Percentiles rank a stretch among this genome's conserved stretches.
phyloP scores from a whole-genome alignment of 768 basidiomycete genomes.

The Leccinum barrowsii region DNA sequence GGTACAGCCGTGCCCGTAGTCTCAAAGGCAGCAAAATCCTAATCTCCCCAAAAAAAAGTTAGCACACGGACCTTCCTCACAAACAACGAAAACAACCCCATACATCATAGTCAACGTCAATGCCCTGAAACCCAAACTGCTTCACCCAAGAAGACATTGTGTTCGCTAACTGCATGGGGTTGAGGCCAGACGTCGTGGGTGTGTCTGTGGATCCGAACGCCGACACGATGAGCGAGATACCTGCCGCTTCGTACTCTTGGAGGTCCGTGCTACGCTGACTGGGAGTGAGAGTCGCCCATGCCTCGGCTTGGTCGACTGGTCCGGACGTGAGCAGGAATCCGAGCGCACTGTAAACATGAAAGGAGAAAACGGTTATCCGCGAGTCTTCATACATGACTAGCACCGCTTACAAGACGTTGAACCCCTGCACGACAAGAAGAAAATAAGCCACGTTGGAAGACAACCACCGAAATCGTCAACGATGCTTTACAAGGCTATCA shows the following conservation, averaged over 20 bases:
- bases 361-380: neutral
- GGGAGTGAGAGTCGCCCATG: conserved; percentile 36
- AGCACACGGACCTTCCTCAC: neutral
- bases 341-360: neutral
- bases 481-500: no score
- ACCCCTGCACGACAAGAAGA: conserved; percentile 15
- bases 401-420: conserved; percentile 27
- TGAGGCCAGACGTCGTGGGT: conserved; percentile 33
- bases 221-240: conserved; percentile 54
- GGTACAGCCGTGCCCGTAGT: conserved; percentile 28
- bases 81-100: neutral
- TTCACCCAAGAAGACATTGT: conserved; percentile 43
- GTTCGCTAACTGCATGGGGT: conserved; percentile 16
- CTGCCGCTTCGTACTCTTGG: conserved; percentile 46
- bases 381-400: neutral
- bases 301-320: neutral
- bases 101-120: conserved; percentile 50
- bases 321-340: neutral
- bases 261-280: conserved; percentile 39
- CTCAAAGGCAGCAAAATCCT: conserved; percentile 28
- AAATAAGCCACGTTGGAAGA: neutral
- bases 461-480: neutral
- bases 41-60: no score
- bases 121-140: conserved; percentile 43
- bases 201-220: conserved; percentile 41